Evolutionary conservation across 1,139 yeast species (phyloP).

Genomic region (Casaregolazyma lundiana): DNA sequence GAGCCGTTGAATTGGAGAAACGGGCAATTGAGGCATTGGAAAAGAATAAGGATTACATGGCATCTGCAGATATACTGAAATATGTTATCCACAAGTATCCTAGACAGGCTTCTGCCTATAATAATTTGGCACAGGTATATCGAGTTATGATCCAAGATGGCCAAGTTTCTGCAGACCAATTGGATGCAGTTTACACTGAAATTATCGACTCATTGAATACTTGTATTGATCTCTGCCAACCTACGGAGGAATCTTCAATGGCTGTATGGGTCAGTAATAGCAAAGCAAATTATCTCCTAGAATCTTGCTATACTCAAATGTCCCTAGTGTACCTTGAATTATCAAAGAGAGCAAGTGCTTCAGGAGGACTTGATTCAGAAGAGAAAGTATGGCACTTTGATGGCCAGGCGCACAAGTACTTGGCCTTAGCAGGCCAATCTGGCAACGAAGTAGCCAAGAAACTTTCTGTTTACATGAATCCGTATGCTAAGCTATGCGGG

Average conservation of each 20-base stretch:
- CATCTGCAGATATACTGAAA: slow-evolving; percentile 22
- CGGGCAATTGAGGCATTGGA: slow-evolving; percentile 23
- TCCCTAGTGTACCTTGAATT: neutral
- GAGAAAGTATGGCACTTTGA: slow-evolving; percentile 26
- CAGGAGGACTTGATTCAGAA: neutral
- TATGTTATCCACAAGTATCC: slow-evolving; percentile 25
- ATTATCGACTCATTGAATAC: neutral
- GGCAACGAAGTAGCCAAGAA: slow-evolving; percentile 30
- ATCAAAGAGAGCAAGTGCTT: slow-evolving; percentile 2
- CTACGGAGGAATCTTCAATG: neutral
- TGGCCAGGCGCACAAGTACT: slow-evolving; percentile 28
- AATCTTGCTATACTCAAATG: slow-evolving; percentile 3
- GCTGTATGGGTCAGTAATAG: neutral
- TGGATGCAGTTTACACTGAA: neutral
- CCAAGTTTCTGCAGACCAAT: neutral
- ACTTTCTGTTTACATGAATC: slow-evolving; percentile 29
- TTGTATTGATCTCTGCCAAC: slow-evolving; percentile 2
- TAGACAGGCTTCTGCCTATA: slow-evolving; percentile 33
- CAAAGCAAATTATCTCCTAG: neutral
- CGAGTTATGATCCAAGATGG: slow-evolving; percentile 14
- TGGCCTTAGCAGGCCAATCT: slow-evolving; percentile 27
- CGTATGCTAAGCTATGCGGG: slow-evolving; percentile 35
- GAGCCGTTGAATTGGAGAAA: slow-evolving; percentile 19
- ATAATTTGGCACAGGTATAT: slow-evolving; percentile 32
- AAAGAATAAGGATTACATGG: slow-evolving; percentile 13